Percentiles rank a stretch among this genome's conserved stretches.
Evolutionary conservation across 345 rosid species (phyloP).

Genomic region (Eutrema yunnanense): DNA sequence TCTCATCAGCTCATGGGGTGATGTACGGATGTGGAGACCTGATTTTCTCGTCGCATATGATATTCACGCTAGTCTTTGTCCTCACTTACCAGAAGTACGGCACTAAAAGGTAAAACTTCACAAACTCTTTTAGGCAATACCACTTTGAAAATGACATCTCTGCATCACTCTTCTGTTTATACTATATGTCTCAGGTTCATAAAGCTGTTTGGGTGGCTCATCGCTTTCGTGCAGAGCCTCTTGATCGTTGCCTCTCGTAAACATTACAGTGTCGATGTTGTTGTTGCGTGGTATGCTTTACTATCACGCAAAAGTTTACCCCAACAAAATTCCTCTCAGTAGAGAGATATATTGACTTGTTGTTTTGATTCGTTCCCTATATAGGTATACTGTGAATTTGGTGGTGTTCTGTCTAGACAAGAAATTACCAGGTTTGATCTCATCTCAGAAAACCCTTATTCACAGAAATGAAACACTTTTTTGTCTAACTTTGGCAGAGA

Average conservation of each 20-base stretch:
- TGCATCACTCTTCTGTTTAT: conserved; percentile 6
- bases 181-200: conserved; percentile 54
- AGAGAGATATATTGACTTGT: conserved; percentile 4
- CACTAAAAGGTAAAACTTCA: conserved; percentile 56
- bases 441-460: background rate
- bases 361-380: conserved; percentile 4
- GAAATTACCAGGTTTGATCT: conserved; percentile 81
- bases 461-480: background rate
- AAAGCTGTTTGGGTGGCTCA: conserved; percentile 80
- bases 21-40: conserved; percentile 95
- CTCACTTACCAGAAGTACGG: conserved; percentile 96
- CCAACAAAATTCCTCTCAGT: background rate
- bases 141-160: background rate
- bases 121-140: background rate
- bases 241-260: conserved; percentile 93
- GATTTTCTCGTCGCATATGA: conserved; percentile 98
- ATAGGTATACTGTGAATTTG: conserved; percentile 90
- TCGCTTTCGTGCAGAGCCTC: conserved; percentile 81
- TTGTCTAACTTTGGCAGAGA: background rate
- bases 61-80: conserved; percentile 89
- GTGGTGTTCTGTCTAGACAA: conserved; percentile 94
- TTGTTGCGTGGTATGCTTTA: conserved; percentile 81
- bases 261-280: conserved; percentile 93
- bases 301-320: background rate
- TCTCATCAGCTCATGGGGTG: conserved; percentile 76